phyloP scores from a whole-genome alignment of 2,329 filamentous ascomycete genomes.

The Nannizziopsis barbatae region DNA sequence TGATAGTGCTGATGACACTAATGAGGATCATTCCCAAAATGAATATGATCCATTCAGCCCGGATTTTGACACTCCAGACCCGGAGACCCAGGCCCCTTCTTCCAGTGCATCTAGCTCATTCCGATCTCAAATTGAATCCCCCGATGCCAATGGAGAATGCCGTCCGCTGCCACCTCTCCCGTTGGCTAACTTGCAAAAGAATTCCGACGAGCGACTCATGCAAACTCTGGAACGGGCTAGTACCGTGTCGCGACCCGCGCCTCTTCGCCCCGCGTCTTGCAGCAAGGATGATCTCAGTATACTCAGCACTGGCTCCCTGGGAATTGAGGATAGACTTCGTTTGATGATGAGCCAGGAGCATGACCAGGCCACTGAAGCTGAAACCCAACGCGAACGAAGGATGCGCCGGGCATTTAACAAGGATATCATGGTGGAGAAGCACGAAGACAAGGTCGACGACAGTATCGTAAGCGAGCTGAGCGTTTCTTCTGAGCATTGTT shows the following conservation, averaged over 20 bases:
- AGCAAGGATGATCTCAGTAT: slow-evolving; percentile 69
- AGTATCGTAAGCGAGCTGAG: slow-evolving; percentile 40
- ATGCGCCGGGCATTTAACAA: slow-evolving; percentile 49
- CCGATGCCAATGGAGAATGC: slow-evolving; percentile 67
- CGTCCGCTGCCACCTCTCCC: slow-evolving; percentile 81
- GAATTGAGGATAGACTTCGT: slow-evolving; percentile 72
- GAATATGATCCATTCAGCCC: slow-evolving; percentile 58
- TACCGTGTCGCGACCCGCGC: slow-evolving; percentile 57
- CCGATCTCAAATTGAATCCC: slow-evolving; percentile 57
- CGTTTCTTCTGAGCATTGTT: slow-evolving; percentile 44
- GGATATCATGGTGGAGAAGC: slow-evolving; percentile 31
- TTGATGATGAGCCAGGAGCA: slow-evolving; percentile 75
- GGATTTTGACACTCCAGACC: slow-evolving; percentile 54
- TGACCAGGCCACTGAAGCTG: slow-evolving; percentile 50
- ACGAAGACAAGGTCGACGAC: slow-evolving; percentile 23
- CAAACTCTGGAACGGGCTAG: slow-evolving; percentile 62
- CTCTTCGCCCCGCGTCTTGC: slow-evolving; percentile 54
- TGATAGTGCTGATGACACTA: slow-evolving; percentile 55
- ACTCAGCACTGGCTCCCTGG: slow-evolving; percentile 64
- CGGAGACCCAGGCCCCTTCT: slow-evolving; percentile 44
- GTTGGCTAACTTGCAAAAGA: slow-evolving; percentile 29
- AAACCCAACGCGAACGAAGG: slow-evolving; percentile 57
- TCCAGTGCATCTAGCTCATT: slow-evolving; percentile 20
- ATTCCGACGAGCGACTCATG: slow-evolving; percentile 43
- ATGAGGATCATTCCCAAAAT: slow-evolving; percentile 42